Evolutionary conservation across 257 asterid species (phyloP).

Genomic region (Ilex asprella): DNA sequence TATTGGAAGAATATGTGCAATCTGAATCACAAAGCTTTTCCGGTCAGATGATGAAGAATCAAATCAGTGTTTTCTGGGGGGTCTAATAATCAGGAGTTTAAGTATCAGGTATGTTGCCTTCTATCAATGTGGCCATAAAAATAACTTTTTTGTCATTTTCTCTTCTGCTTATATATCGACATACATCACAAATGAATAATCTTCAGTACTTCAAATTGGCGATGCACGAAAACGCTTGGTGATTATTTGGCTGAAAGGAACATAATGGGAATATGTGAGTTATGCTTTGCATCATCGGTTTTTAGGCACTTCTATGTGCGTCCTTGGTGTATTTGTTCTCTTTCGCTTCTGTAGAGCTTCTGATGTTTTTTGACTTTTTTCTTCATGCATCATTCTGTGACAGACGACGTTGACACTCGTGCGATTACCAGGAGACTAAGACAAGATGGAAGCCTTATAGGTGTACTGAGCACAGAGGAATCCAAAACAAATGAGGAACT

Average conservation of each 20-base stretch:
- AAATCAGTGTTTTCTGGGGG: conserved; percentile 74
- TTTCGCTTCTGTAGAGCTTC: no score
- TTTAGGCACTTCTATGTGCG: no score
- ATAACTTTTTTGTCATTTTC: no score
- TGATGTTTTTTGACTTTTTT: not conserved
- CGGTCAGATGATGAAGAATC: conserved; percentile 83
- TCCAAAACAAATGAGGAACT: conserved; percentile 78
- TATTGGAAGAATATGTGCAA: not conserved
- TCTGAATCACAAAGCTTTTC: conserved; percentile 13
- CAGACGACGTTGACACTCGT: conserved; percentile 97
- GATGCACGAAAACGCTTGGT: conserved; percentile 69
- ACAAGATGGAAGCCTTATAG: conserved; percentile 93
- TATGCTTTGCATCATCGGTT: not conserved
- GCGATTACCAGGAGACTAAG: conserved; percentile 88
- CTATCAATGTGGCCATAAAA: not conserved
- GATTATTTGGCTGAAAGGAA: conserved; percentile 87
- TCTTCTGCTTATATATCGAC: not conserved
- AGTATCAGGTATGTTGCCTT: conserved; percentile 59
- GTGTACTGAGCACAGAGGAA: conserved; percentile 82
- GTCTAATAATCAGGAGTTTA: conserved; percentile 82
- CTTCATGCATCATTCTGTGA: not conserved
- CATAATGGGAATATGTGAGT: conserved; percentile 92
- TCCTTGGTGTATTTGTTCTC: no score
- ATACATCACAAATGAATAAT: conserved; percentile 10
- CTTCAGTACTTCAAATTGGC: conserved; percentile 84